Conservation (phyloP, 1,284 basidiomycete genomes). For the Hemileia vastatrix region DNA sequence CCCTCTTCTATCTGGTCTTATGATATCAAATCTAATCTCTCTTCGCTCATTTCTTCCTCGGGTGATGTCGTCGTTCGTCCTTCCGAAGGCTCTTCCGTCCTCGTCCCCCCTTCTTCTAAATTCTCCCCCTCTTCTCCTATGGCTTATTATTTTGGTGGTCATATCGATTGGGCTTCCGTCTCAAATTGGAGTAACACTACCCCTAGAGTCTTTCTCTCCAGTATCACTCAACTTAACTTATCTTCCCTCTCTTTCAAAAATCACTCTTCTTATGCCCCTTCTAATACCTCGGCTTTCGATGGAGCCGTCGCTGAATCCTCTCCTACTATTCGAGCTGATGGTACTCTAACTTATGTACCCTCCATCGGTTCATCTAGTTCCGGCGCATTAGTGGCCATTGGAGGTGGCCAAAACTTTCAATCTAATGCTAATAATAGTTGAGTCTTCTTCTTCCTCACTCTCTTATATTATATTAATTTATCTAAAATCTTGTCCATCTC, state of each 20-base stretch:
- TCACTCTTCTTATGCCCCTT: conserved; percentile 18
- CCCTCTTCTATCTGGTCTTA: conserved; percentile 26
- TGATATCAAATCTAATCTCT: conserved; percentile 24
- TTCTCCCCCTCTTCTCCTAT: too few relatives aligned
- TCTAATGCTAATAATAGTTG: conserved; percentile 10
- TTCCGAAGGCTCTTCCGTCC: conserved; percentile 30
- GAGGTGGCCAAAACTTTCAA: conserved; percentile 31
- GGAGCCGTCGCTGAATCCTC: conserved; percentile 27
- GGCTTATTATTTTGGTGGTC: conserved; percentile 32
- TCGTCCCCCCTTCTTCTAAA: conserved; percentile 25
- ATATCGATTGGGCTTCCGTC: conserved; percentile 31
- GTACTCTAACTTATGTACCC: conserved; percentile 32
- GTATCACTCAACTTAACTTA: conserved; percentile 10
- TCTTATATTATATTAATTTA: too few relatives aligned
- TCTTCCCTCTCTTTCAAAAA: conserved; percentile 12
- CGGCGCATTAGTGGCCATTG: conserved; percentile 34
- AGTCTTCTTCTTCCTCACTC: too few relatives aligned
- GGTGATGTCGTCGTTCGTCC: conserved; percentile 28
- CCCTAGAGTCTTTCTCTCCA: conserved; percentile 25
- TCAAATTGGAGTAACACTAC: conserved; percentile 31
- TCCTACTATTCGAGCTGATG: conserved; percentile 33
- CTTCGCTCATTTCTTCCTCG: conserved; percentile 24
- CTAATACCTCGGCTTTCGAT: conserved; percentile 24
- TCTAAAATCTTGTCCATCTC: too few relatives aligned
- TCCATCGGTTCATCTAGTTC: conserved; percentile 26